Percentiles rank a stretch among this genome's conserved stretches.
These are phyloP conservation scores for Nitzschia sp. DNA, from an alignment of 108 stramenopile species.

Conservation along the genomic window DNA sequence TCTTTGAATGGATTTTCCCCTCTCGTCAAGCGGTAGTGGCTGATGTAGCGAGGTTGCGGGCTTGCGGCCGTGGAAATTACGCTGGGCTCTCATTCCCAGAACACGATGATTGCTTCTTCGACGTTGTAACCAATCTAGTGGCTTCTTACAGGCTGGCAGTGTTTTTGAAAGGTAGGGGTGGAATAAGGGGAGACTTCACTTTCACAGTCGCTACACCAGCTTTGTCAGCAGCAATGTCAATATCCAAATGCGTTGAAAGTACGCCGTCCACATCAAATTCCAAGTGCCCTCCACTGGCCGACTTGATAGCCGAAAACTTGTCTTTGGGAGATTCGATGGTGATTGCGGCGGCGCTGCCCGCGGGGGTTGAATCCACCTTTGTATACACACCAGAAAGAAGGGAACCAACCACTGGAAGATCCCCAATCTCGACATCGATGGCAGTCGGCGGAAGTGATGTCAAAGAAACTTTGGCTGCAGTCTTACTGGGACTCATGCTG, in stretches of 20 bases:
- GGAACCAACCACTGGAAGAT: constrained; percentile 41
- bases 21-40: no score
- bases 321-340: constrained; percentile 38
- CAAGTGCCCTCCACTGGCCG: constrained; percentile 33
- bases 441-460: constrained; percentile 34
- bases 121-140: neutral
- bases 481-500: neutral
- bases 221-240: constrained; percentile 45
- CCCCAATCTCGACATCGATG: constrained; percentile 32
- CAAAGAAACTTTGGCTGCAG: constrained; percentile 40
- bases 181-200: constrained; percentile 45
- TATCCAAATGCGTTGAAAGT: constrained; percentile 44
- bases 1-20: no score
- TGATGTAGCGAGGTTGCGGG: no score
- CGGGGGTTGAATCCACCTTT: constrained; percentile 25
- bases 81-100: no score
- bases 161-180: constrained; percentile 47
- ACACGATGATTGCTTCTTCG: no score
- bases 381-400: constrained; percentile 41
- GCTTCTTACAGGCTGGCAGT: constrained; percentile 17
- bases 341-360: constrained; percentile 14
- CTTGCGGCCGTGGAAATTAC: no score
- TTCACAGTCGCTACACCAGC: constrained; percentile 36
- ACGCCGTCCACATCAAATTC: constrained; percentile 47
- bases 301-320: constrained; percentile 42